These are phyloP conservation scores for Rosa hybrid DNA, from an alignment of 331 rosid species.

Conservation along the genomic window DNA sequence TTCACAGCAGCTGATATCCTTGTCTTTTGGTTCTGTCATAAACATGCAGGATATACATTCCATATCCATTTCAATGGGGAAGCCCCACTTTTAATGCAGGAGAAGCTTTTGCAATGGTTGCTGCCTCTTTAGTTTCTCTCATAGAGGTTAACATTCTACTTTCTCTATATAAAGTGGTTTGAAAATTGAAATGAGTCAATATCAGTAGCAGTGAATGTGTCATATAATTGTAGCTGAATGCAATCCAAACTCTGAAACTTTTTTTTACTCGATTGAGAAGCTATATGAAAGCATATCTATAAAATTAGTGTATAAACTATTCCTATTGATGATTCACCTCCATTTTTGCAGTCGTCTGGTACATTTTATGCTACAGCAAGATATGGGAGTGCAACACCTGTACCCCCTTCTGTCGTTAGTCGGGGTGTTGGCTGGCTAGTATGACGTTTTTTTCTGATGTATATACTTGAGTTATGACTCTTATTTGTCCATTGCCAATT, in stretches of 20 bases:
- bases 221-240: neutral
- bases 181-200: neutral
- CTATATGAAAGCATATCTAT: neutral
- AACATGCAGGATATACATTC: conserved; percentile 66
- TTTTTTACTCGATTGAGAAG: neutral
- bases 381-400: conserved; percentile 84
- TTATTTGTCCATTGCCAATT: neutral
- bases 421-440: conserved; percentile 92
- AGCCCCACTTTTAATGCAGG: conserved; percentile 74
- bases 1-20: neutral
- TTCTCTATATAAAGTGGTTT: neutral
- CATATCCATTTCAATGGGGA: conserved; percentile 93
- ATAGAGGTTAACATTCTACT: conserved; percentile 56
- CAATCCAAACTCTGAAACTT: neutral
- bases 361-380: conserved; percentile 75
- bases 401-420: conserved; percentile 79
- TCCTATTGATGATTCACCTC: neutral
- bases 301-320: neutral
- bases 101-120: conserved; percentile 84
- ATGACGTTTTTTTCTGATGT: conserved; percentile 11
- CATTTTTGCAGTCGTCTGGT: conserved; percentile 64
- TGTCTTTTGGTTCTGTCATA: neutral
- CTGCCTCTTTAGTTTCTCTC: conserved; percentile 78
- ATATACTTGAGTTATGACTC: neutral
- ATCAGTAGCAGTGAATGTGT: neutral